Percentiles rank a stretch among this genome's conserved stretches.
These are phyloP conservation scores for Rosa lucieae DNA, from an alignment of 306 rosid genomes.

Conservation along the genomic window DNA sequence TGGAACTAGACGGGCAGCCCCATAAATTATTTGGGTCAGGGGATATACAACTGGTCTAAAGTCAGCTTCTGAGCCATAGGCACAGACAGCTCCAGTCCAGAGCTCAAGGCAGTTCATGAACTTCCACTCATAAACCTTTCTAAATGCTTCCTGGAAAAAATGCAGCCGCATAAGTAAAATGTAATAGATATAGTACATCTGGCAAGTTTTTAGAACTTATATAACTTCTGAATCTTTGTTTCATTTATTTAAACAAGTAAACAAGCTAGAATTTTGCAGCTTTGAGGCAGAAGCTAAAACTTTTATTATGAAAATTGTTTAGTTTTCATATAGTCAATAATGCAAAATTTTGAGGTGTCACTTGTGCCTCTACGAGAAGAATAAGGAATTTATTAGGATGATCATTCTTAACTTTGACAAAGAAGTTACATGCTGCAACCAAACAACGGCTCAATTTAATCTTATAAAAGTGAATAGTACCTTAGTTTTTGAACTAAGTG, in stretches of 20 bases:
- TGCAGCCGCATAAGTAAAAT: slow-evolving; percentile 23
- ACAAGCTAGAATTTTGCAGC: slow-evolving; percentile 14
- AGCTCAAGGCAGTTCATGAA: slow-evolving; percentile 92
- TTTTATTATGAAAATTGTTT: background rate
- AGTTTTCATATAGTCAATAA: background rate
- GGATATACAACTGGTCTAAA: slow-evolving; percentile 91
- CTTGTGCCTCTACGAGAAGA: background rate
- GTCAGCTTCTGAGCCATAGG: slow-evolving; percentile 72
- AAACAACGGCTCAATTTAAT: slow-evolving; percentile 1
- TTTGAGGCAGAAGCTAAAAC: slow-evolving; percentile 16
- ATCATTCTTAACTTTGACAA: slow-evolving; percentile 4
- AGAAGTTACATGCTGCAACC: background rate
- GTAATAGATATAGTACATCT: slow-evolving; percentile 1
- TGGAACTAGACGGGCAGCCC: slow-evolving; percentile 88
- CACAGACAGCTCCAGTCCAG: slow-evolving; percentile 79
- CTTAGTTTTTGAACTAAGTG: slow-evolving; percentile 85
- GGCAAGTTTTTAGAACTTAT: background rate
- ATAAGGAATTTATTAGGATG: background rate
- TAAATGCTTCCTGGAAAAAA: slow-evolving; percentile 79
- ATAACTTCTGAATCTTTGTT: background rate
- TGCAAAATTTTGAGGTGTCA: background rate
- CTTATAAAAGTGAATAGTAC: slow-evolving; percentile 32
- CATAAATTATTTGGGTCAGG: slow-evolving; percentile 76
- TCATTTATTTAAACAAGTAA: background rate
- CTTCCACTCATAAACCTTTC: slow-evolving; percentile 93